Evolutionary conservation across 2,329 filamentous ascomycete species (phyloP), one percentile per base, ranked within the genome.

Genomic region (Fusarium abutilonis): DNA sequence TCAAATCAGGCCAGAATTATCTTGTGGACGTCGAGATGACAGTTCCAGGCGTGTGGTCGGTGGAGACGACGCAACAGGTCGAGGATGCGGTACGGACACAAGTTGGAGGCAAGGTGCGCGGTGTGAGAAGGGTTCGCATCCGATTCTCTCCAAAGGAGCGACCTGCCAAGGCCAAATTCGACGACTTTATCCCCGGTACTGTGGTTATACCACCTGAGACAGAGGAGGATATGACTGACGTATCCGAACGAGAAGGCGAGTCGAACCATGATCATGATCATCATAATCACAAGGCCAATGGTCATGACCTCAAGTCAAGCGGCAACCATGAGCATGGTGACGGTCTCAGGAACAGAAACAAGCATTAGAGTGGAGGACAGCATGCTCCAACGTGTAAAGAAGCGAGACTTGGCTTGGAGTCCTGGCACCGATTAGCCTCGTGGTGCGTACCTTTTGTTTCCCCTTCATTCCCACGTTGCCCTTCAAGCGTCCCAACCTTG

Each of bases 1-100:
- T 97, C 77, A 99, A 99, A 78, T 95, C 92, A 4, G 95, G 95
- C 28, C 95, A 97, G 76, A 99, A 97, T 78, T 97, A 96, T 74
- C 82, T 98, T 28, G 88, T 98, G 68, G 95, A 98, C 69, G 76
- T 99, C 8, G 93, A 97, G 75, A 78, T 98, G 60, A 90, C 86
- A 2, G 91, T 96, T 14, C 92, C 94, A 0, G 84, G 83, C 19
- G 79, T 80, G 31, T 96, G 91, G 90, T 90, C 90, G 0, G 80
- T 99, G 6, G 85, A 88, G 49, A 85, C 90, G 51, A 85, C 89
- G 8, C 82, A 86, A 34, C 78, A 83, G 14, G 81, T 96, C 13
- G 95, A 99, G 75, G 85, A 89, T 32, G 79, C 82, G 3, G 83
- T 98, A 32, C 86, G 95, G 58, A 83, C 87, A 40, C 83, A 83